phyloP scores from a whole-genome alignment of 129 eudicot genomes.

The Pulicaria dysenterica region DNA sequence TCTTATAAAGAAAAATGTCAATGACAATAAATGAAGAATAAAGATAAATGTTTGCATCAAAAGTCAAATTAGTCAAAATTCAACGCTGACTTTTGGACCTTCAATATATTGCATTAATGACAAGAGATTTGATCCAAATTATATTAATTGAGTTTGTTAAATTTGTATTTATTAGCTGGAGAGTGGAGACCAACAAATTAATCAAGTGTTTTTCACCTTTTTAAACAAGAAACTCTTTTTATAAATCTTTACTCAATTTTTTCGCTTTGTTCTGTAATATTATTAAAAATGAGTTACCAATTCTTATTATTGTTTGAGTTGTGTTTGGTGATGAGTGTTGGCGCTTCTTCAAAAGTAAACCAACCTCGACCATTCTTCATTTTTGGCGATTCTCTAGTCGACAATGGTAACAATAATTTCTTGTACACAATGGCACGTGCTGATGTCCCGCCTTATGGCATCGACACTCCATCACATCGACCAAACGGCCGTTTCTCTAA shows the following conservation, averaged over 20 bases:
- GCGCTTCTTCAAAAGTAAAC: constrained; percentile 6
- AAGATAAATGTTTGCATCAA: not conserved
- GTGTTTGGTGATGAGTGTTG: not conserved
- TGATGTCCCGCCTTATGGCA: constrained; percentile 50
- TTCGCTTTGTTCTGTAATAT: not conserved
- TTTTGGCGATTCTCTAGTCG: constrained; percentile 54
- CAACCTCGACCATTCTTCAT: constrained; percentile 44
- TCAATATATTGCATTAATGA: constrained; percentile 11
- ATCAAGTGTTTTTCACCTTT: not conserved
- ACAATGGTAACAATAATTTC: constrained; percentile 54
- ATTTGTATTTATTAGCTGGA: not conserved
- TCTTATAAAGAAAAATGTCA: too few relatives aligned
- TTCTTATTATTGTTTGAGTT: constrained; percentile 3
- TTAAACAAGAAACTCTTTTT: not conserved
- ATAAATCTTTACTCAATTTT: not conserved
- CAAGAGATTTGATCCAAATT: not conserved
- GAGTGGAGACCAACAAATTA: too few relatives aligned
- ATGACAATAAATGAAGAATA: too few relatives aligned
- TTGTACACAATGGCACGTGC: constrained; percentile 51
- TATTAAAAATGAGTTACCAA: not conserved
- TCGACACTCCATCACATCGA: constrained; percentile 41
- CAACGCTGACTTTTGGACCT: constrained; percentile 14
- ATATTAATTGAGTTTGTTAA: not conserved
- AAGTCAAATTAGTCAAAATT: not conserved
- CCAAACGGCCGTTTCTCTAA: constrained; percentile 58